Evolutionary conservation across 208 protist species (phyloP).

Genomic region (Acanthamoeba castellanii): DNA sequence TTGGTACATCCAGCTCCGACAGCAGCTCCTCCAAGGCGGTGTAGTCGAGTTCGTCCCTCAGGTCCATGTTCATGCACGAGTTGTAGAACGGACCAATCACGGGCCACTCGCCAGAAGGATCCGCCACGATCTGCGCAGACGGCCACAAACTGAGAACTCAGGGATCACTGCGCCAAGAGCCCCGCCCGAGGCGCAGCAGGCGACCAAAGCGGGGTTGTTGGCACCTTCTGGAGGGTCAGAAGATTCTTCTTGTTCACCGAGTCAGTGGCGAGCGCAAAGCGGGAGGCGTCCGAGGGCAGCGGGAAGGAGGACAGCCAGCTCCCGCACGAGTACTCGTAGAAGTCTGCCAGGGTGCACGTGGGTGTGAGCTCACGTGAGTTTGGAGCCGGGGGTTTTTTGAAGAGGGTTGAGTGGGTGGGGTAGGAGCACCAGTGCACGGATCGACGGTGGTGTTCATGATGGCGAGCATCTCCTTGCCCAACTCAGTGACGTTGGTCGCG

Average conservation of each 20-base stretch:
- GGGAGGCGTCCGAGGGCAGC: neutral
- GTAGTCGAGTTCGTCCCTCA: neutral
- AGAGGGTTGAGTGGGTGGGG: too few species aligned
- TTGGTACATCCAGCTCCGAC: neutral
- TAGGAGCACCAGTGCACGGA: constrained; percentile 20
- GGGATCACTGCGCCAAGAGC: neutral
- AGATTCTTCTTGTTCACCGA: neutral
- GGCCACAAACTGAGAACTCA: neutral
- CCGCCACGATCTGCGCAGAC: neutral
- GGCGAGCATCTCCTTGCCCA: neutral
- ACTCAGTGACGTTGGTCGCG: too few species aligned
- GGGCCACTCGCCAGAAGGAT: constrained; percentile 52
- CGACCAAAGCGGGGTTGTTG: too few species aligned
- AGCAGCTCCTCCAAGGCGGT: neutral
- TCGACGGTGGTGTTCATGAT: constrained; percentile 63
- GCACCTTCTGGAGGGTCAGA: neutral
- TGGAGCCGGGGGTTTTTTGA: too few species aligned
- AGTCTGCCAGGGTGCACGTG: too few species aligned
- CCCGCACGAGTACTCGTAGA: neutral
- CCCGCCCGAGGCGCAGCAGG: too few species aligned
- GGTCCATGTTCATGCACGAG: constrained; percentile 37
- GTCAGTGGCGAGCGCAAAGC: neutral
- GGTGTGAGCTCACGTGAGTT: too few species aligned
- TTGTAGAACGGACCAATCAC: constrained; percentile 46
- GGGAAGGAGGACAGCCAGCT: neutral